Evolutionary conservation across 352 stramenopile species (phyloP).

Genomic region (Globisporangium nunn): DNA sequence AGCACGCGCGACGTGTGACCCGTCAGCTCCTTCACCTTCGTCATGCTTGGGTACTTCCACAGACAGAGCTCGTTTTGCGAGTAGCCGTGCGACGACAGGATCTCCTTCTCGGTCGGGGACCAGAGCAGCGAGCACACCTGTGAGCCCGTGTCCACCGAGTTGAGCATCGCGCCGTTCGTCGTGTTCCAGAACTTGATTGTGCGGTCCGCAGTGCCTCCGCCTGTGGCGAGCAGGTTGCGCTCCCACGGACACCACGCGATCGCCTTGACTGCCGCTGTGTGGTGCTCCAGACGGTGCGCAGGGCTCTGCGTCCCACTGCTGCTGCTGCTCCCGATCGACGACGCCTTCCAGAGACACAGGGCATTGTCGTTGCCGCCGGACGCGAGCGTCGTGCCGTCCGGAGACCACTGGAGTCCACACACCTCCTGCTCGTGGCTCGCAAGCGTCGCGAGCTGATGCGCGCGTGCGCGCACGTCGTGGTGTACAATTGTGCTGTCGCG

Average conservation of each 20-base stretch:
- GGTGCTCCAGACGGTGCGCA: slow-evolving; percentile 89
- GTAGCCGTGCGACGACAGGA: slow-evolving; percentile 97
- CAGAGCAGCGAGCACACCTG: slow-evolving; percentile 97
- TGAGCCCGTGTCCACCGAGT: slow-evolving; percentile 96
- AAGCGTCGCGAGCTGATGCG: slow-evolving; percentile 89
- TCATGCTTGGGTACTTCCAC: slow-evolving; percentile 99
- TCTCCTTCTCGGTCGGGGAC: slow-evolving; percentile 91
- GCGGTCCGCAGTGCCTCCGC: slow-evolving; percentile 96
- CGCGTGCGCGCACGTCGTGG: slow-evolving; percentile 56
- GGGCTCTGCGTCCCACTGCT: slow-evolving; percentile 46
- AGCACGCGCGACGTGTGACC: slow-evolving; percentile 96
- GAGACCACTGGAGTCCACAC: slow-evolving; percentile 96
- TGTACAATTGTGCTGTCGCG: slow-evolving; percentile 93
- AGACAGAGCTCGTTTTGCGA: slow-evolving; percentile 96
- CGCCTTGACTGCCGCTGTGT: slow-evolving; percentile 97
- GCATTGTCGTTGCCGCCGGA: slow-evolving; percentile 98
- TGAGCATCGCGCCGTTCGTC: slow-evolving; percentile 89
- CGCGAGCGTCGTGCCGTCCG: slow-evolving; percentile 92
- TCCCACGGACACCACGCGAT: slow-evolving; percentile 99
- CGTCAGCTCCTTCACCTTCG: slow-evolving; percentile 95
- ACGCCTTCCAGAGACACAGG: slow-evolving; percentile 94
- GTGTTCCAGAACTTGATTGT: slow-evolving; percentile 99
- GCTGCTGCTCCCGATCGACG: slow-evolving; percentile 77
- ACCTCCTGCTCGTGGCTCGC: slow-evolving; percentile 95
- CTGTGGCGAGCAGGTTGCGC: slow-evolving; percentile 94